Evolutionary conservation across 257 asterid species (phyloP), one percentile per base, ranked within the genome.

Genomic region (Solanum acaule): DNA sequence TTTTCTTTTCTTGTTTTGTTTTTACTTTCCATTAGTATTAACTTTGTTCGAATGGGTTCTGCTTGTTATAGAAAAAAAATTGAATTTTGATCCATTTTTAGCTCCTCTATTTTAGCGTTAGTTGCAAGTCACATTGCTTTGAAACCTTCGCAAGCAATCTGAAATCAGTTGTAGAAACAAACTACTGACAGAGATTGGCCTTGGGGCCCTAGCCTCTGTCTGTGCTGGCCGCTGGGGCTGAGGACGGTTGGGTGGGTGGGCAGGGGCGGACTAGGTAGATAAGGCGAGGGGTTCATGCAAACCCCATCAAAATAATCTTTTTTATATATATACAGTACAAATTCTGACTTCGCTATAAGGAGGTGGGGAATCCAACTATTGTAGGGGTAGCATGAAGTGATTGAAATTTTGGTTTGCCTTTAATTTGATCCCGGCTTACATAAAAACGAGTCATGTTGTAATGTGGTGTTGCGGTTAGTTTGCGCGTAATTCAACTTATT

Each of bases 101-200:
- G 49, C 88, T 29, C 87, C 38, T 40, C 7, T 25, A 8, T 85
- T 85, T 18, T 34, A 23, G 38, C 79, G 38, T 33, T 86, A 49
- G 70, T 82, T 82, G 86, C 15, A 86, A 86, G 46, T 31, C 85
- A 86, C 88, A 86, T 78, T 86, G 68, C 70, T 78, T 86, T 44
- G 71, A 73, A 72, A 78, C 68, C 70, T 73, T 86, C 56, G 10
- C 88, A 86, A 82, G 70, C 88, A 46, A 86, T 40, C 85, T 71
- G 46, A 46, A 71, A 44, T 86, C 88, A 27, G 88, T 86, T 86
- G 85, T 56, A 73, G 15, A 73, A 86, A 72, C 84, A 86, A 72
- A 86, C 75, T 71, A 73, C 44, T 86, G 88, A 78, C 70, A 86
- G 73, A 73, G 84, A 81, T 86, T 72, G 83, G 81, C 49, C 38